Base-by-base conservation (phyloP, 1,284 basidiomycete species). In the Apiotrichum mycotoxinovorans region DNA sequence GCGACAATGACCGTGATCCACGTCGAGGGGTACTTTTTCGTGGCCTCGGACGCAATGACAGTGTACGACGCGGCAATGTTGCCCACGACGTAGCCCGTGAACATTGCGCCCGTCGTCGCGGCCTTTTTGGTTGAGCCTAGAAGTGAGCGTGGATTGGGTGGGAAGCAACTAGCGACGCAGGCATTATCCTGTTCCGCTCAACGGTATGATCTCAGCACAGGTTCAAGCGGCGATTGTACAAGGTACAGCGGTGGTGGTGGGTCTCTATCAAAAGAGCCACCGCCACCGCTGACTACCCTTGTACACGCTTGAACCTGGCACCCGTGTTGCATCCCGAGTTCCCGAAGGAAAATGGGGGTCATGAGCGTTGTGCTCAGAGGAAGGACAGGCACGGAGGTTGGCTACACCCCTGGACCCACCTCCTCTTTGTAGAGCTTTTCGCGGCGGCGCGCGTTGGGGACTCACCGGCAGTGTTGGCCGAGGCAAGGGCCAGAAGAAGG, bases 171-270 rank as follows among this genome's bases (percentile, higher is more conserved):
- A 69, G 75, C 75, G 74, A 73, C 75, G 76, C 76, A 77, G 74
- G 75, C 69, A 75, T 76, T 75, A 75, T 71, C 75, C 75, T 76
- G 75, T 57, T 78, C 76, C 73, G 75, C 75, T 78, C 64, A 68
- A 78, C 76, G 76, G 76, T 78, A 72, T 78, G 64, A 78, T 78
- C 76, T 77, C 76, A 78, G 76, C 75, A 67, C 69, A 64, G 62
- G 61, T 30, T 12, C 12, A 12, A 5, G 30, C 30, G 30, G 12
- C n/a, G n/a, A n/a, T n/a, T n/a, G 30, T 12, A 30, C 30, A 12
- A 12, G 30, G 30, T 12, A 30, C 55, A 40, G 55, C 50, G 35
- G n/a, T 45, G 56, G 42, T 14, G 35, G 46, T 40, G 43, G 27
- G 35, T 58, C 46, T 43, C 41, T 11, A 41, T 20, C 30, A 23